Percentiles rank a stretch among this genome's conserved stretches.
Evolutionary conservation across 2,329 filamentous ascomycete genomes (phyloP).

Genomic region (Leptographium radiaticola): DNA sequence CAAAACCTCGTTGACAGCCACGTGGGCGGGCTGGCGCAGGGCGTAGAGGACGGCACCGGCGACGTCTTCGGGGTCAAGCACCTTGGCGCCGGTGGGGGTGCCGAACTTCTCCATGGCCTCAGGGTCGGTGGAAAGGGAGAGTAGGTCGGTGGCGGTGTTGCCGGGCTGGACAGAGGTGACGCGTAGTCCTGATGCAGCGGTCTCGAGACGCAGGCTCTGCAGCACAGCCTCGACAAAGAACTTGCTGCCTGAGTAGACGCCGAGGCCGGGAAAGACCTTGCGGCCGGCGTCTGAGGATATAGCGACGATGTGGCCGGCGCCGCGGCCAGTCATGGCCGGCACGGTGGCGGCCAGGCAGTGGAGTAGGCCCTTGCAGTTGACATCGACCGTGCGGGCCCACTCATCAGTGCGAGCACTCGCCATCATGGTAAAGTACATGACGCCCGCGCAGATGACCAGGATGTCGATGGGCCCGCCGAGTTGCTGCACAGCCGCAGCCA

Average conservation of each 20-base stretch:
- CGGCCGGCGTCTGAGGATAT: conserved; percentile 74
- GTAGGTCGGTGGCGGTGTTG: conserved; percentile 59
- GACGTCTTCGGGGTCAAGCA: conserved; percentile 61
- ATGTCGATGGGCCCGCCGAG: conserved; percentile 61
- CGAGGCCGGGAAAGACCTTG: conserved; percentile 69
- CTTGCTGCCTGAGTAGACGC: conserved; percentile 72
- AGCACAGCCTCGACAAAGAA: conserved; percentile 77
- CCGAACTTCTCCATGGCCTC: conserved; percentile 72
- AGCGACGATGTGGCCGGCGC: conserved; percentile 60
- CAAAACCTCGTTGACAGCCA: conserved; percentile 68
- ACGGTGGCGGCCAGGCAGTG: conserved; percentile 59
- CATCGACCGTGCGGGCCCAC: conserved; percentile 72
- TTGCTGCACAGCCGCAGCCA: conserved; percentile 42
- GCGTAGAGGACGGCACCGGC: conserved; percentile 63
- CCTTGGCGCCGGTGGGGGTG: conserved; percentile 60
- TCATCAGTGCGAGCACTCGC: conserved; percentile 59
- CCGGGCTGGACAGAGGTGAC: conserved; percentile 68
- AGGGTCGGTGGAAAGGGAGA: conserved; percentile 61
- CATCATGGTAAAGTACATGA: conserved; percentile 90
- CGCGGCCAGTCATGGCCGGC: conserved; percentile 57
- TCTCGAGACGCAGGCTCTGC: conserved; percentile 64
- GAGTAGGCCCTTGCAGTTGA: conserved; percentile 75
- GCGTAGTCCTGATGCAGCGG: conserved; percentile 56
- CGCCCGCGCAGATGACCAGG: conserved; percentile 66
- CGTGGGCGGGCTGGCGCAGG: conserved; percentile 59